Evolutionary conservation across 2,329 filamentous ascomycete species (phyloP).

Genomic region (Beauveria australis): DNA sequence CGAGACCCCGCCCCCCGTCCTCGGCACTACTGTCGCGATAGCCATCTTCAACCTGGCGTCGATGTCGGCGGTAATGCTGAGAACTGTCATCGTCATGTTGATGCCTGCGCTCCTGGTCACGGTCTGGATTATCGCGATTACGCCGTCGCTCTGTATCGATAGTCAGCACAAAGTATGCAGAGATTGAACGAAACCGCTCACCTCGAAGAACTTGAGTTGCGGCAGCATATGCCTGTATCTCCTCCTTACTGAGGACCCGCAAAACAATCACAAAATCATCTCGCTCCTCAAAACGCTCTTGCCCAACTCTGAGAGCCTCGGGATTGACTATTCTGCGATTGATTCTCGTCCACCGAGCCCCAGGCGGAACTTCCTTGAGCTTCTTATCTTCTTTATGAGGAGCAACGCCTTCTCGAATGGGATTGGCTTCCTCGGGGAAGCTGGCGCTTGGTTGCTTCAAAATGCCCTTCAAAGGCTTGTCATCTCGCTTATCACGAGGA

Average conservation of each 20-base stretch:
- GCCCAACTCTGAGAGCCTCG: slow-evolving; percentile 74
- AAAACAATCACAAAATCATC: slow-evolving; percentile 91
- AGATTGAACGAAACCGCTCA: slow-evolving; percentile 30
- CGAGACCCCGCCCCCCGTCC: slow-evolving; percentile 12
- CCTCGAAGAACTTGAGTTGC: slow-evolving; percentile 76
- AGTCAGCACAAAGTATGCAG: slow-evolving; percentile 2
- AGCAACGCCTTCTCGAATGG: slow-evolving; percentile 80
- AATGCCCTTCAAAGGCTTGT: slow-evolving; percentile 72
- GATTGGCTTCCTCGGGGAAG: slow-evolving; percentile 80
- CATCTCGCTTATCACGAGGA: slow-evolving; percentile 53
- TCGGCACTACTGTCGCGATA: slow-evolving; percentile 20
- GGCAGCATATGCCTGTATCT: slow-evolving; percentile 80
- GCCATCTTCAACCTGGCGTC: slow-evolving; percentile 19
- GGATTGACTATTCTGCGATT: slow-evolving; percentile 83
- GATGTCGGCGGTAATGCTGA: slow-evolving; percentile 22
- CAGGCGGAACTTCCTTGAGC: slow-evolving; percentile 60
- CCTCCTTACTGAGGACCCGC: slow-evolving; percentile 75
- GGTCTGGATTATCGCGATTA: not conserved
- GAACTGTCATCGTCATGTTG: slow-evolving; percentile 20
- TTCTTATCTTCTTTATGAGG: slow-evolving; percentile 84
- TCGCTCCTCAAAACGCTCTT: slow-evolving; percentile 87
- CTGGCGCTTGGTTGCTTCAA: slow-evolving; percentile 72
- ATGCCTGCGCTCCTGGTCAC: slow-evolving; percentile 9
- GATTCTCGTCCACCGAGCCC: slow-evolving; percentile 90
- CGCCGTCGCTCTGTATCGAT: not conserved